Evolutionary conservation across 2,329 filamentous ascomycete species (phyloP), one percentile per base, ranked within the genome.

Genomic region (Rutstroemia sp.): DNA sequence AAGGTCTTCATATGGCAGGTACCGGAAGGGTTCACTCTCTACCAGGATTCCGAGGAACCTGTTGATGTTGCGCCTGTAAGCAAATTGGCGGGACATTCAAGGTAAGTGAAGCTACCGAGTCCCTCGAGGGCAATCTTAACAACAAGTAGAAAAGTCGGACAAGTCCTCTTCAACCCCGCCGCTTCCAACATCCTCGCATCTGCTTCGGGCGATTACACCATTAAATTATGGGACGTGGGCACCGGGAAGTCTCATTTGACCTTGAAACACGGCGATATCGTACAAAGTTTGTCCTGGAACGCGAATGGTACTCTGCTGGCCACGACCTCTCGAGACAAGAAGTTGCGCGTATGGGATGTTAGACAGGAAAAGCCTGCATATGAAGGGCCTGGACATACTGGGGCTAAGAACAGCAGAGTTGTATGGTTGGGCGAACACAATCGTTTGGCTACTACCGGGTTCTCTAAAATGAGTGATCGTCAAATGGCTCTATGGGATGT

Each of bases 371-470:
- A 82, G 73, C 83, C 92, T 14, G 88, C 87, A 5, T 88, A 95
- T 68, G 92, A 96, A 70, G 84, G 86, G 14, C 76, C 84, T 5
- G 94, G 94, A 60, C 94, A 99, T 72, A 81, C 85, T 30, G 94
- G 94, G 57, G 94, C 94, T 64, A 99, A 99, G 82, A 97, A 95
- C 78, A 96, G 92, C 74, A 87, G 94, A 70, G 87, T 88, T 30
- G 92, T 96, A 14, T 99, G 94, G 94, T 82, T 99, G 80, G 94
- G 92, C 69, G 94, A 97, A 74, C 90, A 95, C 69, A 95, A 97
- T 75, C 86, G 92, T 63, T 86, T 99, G 68, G 94, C 89, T 53
- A 97, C 94, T 2, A 97, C 94, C 5, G 94, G 94, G 62, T 99
- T 99, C 79, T 96, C 92, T 51, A 88, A 86, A 71, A 97, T 97